These are phyloP conservation scores for Sphagnum fallax DNA, from an alignment of 228 moss, liverwort and hornwort genomes.

Conservation along the genomic window DNA sequence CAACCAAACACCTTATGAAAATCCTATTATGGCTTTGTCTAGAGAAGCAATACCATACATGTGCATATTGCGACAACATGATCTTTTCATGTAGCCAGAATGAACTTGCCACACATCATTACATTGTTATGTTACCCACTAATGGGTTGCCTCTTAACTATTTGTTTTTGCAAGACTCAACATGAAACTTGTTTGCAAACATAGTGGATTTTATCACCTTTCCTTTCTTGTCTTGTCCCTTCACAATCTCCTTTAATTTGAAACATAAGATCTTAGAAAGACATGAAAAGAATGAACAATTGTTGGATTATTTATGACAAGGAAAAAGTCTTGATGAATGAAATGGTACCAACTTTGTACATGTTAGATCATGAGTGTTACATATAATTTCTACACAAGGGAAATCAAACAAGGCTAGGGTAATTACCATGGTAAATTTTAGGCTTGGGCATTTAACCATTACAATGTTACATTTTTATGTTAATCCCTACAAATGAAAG, in stretches of 20 bases:
- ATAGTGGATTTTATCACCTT: too few relatives aligned
- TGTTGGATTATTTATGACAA: background rate
- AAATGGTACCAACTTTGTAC: slow-evolving; percentile 54
- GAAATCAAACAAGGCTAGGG: slow-evolving; percentile 62
- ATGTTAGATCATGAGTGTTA: slow-evolving; percentile 74
- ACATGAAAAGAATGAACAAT: background rate
- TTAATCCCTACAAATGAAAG: slow-evolving; percentile 53
- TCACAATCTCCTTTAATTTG: too few relatives aligned
- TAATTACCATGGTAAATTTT: slow-evolving; percentile 35
- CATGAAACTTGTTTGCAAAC: background rate
- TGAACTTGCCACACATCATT: slow-evolving; percentile 72
- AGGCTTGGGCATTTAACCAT: slow-evolving; percentile 68
- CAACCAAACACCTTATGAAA: too few relatives aligned
- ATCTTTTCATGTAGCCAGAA: slow-evolving; percentile 78
- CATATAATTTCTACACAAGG: slow-evolving; percentile 77
- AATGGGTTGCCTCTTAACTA: slow-evolving; percentile 88
- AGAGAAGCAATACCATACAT: slow-evolving; percentile 30
- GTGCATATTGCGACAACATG: slow-evolving; percentile 81
- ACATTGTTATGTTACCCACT: slow-evolving; percentile 86
- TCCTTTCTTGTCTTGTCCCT: too few relatives aligned
- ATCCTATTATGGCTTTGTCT: too few relatives aligned
- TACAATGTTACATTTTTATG: slow-evolving; percentile 71
- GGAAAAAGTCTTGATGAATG: background rate
- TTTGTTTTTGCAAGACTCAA: slow-evolving; percentile 20
- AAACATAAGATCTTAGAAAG: too few relatives aligned